Evolutionary conservation across 805 yeast genomes (phyloP), one percentile per base, ranked within the genome.

Genomic region (Hanseniaspora osmophila): DNA sequence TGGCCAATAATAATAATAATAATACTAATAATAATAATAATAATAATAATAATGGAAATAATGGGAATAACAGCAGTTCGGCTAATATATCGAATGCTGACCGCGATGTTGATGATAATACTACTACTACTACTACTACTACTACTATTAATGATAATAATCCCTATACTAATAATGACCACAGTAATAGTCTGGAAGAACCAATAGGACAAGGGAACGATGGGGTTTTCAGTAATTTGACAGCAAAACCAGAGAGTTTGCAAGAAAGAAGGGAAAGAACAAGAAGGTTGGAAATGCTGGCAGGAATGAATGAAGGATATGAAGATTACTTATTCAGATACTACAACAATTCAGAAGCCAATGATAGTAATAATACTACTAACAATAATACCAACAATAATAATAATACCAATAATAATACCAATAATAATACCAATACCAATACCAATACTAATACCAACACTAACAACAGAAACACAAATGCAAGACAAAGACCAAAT

Each of bases 161-260:
- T 16, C 19, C 18, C 13, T 5, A 4, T 11, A 15, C 5, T 17
- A 37, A n/a, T 37, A 37, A 11, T 37, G 9, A 37, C 6, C 6
- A 15, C 10, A 16, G 6, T 16, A 17, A 15, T 11, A 37, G 6
- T 10, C 15, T 6, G 11, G 13, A 15, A 37, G 18, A 16, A 37
- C 39, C 39, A 6, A 41, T 53, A n/a, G 56, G 80, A 57, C 49
- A 66, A 59, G 54, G 65, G 2, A 70, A 68, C 48, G 98, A 92
- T 60, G 98, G 97, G 10, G 98, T 92, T 2, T 92, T 92, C 62
- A 78, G 92, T 43, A 92, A 92, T 61, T 61, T 92, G 54, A 75
- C 84, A 54, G 97, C 97, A 2, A 90, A 88, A 57, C 96, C 96
- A 5, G 90, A 80, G 42, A 58, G 44, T 5, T 37, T 42, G 3